These are phyloP conservation scores for Lentinus brumalis DNA, from an alignment of 768 basidiomycete species.

Conservation along the genomic window DNA sequence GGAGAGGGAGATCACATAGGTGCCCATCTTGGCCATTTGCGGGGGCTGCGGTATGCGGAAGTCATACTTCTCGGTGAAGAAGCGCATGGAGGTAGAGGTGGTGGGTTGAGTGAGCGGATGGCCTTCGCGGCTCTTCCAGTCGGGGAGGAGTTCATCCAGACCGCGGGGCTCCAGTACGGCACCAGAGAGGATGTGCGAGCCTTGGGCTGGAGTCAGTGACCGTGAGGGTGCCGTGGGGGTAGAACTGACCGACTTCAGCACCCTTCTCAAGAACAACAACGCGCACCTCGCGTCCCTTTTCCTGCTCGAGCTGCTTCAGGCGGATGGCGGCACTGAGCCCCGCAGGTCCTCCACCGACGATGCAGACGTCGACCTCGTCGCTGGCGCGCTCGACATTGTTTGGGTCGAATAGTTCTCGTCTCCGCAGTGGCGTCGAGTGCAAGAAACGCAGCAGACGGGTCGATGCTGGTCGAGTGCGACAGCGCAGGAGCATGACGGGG, in stretches of 20 bases:
- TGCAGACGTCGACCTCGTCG: slow-evolving; percentile 95
- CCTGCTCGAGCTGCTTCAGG: slow-evolving; percentile 87
- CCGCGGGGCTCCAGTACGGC: slow-evolving; percentile 94
- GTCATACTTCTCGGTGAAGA: slow-evolving; percentile 66
- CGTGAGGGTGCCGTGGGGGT: not conserved
- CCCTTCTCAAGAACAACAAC: slow-evolving; percentile 98
- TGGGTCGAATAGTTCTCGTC: slow-evolving; percentile 51
- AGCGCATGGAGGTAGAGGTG: slow-evolving; percentile 80
- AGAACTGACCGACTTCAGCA: slow-evolving; percentile 77
- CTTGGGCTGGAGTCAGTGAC: slow-evolving; percentile 39
- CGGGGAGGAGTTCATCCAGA: slow-evolving; percentile 86
- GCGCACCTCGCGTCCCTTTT: slow-evolving; percentile 77
- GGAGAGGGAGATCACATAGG: slow-evolving; percentile 90
- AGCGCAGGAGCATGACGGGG: slow-evolving; percentile 1
- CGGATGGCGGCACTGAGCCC: slow-evolving; percentile 96
- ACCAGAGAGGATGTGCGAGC: slow-evolving; percentile 93
- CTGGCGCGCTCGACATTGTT: slow-evolving; percentile 74
- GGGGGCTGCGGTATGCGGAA: slow-evolving; percentile 94
- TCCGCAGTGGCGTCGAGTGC: slow-evolving; percentile 29
- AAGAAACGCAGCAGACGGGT: slow-evolving; percentile 17
- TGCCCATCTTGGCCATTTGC: slow-evolving; percentile 94
- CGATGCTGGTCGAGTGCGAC: not conserved
- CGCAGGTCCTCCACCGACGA: slow-evolving; percentile 95
- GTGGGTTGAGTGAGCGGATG: slow-evolving; percentile 86
- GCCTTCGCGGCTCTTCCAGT: slow-evolving; percentile 66